These are phyloP conservation scores for Anthoceros angustus DNA, from an alignment of 225 moss, liverwort and hornwort species.

Conservation along the genomic window DNA sequence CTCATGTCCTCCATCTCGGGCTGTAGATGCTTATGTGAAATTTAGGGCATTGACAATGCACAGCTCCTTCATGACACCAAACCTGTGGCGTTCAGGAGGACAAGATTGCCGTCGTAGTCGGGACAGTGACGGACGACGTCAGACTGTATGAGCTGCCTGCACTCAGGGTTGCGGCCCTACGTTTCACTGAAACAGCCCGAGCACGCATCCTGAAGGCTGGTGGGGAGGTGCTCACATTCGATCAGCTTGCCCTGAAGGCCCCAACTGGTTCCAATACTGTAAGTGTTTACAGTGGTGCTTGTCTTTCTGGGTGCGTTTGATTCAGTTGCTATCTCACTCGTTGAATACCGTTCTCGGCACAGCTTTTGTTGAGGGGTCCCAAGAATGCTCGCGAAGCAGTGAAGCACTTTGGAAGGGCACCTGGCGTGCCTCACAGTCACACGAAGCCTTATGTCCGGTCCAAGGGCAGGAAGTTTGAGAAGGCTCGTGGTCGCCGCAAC, in stretches of 20 bases:
- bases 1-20: neutral
- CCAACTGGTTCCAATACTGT: slow-evolving; percentile 60
- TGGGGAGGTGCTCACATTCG: slow-evolving; percentile 72
- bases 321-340: neutral
- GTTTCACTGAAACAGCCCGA: slow-evolving; percentile 67
- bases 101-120: slow-evolving; percentile 52
- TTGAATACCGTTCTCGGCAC: neutral
- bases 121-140: slow-evolving; percentile 55
- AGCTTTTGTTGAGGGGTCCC: slow-evolving; percentile 11
- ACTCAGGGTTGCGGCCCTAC: slow-evolving; percentile 61
- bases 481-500: slow-evolving; percentile 82
- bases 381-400: slow-evolving; percentile 14
- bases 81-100: slow-evolving; percentile 23
- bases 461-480: slow-evolving; percentile 89
- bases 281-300: neutral
- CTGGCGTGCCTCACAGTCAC: slow-evolving; percentile 14
- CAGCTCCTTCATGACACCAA: neutral
- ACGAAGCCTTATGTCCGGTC: slow-evolving; percentile 23
- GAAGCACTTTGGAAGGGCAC: slow-evolving; percentile 17
- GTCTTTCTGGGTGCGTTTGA: neutral
- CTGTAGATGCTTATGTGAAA: neutral
- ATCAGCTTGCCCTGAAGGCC: slow-evolving; percentile 73
- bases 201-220: slow-evolving; percentile 67
- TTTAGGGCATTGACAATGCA: neutral
- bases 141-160: slow-evolving; percentile 57